Percentiles rank a stretch among this genome's conserved stretches.
phyloP scores from a whole-genome alignment of 805 yeast genomes.

The Hanseniaspora occidentalis region DNA sequence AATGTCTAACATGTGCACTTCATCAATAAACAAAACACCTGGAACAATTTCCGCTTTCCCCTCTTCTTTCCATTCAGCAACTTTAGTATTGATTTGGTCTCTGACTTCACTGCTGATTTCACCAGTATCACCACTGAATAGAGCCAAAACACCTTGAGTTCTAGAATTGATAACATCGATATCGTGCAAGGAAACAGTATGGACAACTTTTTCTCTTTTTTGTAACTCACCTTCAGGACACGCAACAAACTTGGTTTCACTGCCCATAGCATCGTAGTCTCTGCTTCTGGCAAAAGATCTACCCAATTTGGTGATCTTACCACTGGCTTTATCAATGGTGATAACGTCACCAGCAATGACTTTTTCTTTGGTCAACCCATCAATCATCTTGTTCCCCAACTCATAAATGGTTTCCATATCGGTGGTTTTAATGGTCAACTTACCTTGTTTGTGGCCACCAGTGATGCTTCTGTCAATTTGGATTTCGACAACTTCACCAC shows the following conservation, averaged over 20 bases:
- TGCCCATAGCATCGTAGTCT: conserved; percentile 98
- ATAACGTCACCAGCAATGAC: conserved; percentile 96
- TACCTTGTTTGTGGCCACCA: conserved; percentile 98
- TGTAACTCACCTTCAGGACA: conserved; percentile 98
- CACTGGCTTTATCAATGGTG: conserved; percentile 89
- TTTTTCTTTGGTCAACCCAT: conserved; percentile 85
- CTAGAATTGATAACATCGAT: conserved; percentile 95
- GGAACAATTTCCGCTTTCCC: conserved; percentile 97
- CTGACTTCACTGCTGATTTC: conserved; percentile 93
- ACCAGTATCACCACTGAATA: conserved; percentile 94
- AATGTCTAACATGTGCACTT: conserved; percentile 95
- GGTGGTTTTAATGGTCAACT: conserved; percentile 91
- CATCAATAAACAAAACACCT: conserved; percentile 95
- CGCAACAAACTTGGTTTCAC: conserved; percentile 94
- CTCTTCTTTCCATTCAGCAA: conserved; percentile 97
- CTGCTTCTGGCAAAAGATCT: conserved; percentile 92
- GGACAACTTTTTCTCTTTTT: conserved; percentile 88
- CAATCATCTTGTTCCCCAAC: conserved; percentile 87
- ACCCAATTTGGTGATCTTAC: conserved; percentile 88
- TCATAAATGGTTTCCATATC: conserved; percentile 98
- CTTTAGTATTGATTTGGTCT: conserved; percentile 92
- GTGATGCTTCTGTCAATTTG: conserved; percentile 87
- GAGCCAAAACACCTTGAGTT: conserved; percentile 93
- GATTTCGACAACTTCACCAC: conserved; percentile 97
- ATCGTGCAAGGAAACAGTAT: conserved; percentile 95